phyloP scores from a whole-genome alignment of 129 eudicot genomes.

The Gnaphalium uliginosum region DNA sequence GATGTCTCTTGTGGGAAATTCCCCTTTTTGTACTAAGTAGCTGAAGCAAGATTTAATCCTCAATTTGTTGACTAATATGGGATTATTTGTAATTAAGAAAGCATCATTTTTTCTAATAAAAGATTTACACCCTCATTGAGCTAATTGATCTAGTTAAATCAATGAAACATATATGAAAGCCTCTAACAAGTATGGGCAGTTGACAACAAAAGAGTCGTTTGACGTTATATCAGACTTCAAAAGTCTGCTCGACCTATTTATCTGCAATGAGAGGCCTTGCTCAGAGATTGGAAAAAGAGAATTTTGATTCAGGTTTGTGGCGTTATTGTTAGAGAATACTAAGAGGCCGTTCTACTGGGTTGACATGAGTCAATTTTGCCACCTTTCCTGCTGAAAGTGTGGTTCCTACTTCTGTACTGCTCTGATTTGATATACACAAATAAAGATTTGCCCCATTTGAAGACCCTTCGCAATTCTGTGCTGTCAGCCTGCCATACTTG shows the following conservation, averaged over 20 bases:
- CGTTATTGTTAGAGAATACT: conserved; percentile 80
- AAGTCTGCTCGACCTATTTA: too few species aligned
- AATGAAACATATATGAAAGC: neutral
- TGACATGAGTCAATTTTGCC: conserved; percentile 94
- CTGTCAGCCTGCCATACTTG: too few species aligned
- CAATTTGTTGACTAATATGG: neutral
- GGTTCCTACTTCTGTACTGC: conserved; percentile 54
- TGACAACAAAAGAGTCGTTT: neutral
- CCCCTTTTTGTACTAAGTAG: neutral
- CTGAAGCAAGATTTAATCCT: neutral
- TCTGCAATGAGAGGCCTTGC: too few species aligned
- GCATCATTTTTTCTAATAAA: neutral
- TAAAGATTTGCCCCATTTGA: too few species aligned
- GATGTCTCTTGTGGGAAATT: conserved; percentile 7
- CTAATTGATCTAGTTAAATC: neutral
- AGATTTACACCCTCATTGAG: neutral
- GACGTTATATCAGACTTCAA: neutral
- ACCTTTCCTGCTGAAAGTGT: conserved; percentile 94
- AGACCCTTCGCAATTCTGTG: too few species aligned
- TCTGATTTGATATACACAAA: too few species aligned
- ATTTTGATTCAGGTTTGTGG: conserved; percentile 70
- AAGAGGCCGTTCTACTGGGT: conserved; percentile 83
- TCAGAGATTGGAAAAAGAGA: conserved; percentile 77
- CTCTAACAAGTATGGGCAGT: neutral
- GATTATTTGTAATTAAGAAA: neutral